Evolutionary conservation across 192 early-diverging fungal genomes (phyloP).

Genomic region (Coemansia sp.): DNA sequence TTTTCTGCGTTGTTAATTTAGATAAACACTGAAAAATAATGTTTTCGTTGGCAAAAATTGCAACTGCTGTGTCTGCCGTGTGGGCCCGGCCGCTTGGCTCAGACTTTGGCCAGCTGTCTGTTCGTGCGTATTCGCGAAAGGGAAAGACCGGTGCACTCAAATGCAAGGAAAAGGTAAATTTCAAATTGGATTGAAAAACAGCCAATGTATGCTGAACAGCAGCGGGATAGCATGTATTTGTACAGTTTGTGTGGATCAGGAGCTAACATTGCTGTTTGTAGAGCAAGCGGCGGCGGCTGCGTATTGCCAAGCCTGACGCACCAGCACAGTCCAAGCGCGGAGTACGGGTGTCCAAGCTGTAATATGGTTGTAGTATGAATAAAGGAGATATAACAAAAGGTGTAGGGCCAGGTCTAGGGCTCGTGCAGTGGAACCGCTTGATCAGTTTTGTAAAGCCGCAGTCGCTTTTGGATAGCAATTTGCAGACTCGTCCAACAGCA

Average conservation of each 20-base stretch:
- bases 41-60: neutral
- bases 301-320: neutral
- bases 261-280: neutral
- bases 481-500: constrained; percentile 68
- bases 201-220: neutral
- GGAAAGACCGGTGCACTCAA: neutral
- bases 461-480: constrained; percentile 71
- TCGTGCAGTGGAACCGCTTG: constrained; percentile 58
- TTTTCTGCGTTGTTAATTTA: too few species aligned
- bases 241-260: neutral
- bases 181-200: neutral
- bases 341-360: neutral
- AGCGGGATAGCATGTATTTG: neutral
- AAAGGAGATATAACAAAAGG: neutral
- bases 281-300: constrained; percentile 2
- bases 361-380: neutral
- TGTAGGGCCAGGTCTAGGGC: constrained; percentile 70
- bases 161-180: neutral
- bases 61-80: neutral
- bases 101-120: neutral
- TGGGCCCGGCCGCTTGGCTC: neutral
- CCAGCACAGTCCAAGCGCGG: constrained; percentile 2
- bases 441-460: constrained; percentile 70
- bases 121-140: neutral
- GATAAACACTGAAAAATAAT: neutral